Conservation (phyloP, 2,329 filamentous ascomycete species). For the Colletotrichum somersetense region DNA sequence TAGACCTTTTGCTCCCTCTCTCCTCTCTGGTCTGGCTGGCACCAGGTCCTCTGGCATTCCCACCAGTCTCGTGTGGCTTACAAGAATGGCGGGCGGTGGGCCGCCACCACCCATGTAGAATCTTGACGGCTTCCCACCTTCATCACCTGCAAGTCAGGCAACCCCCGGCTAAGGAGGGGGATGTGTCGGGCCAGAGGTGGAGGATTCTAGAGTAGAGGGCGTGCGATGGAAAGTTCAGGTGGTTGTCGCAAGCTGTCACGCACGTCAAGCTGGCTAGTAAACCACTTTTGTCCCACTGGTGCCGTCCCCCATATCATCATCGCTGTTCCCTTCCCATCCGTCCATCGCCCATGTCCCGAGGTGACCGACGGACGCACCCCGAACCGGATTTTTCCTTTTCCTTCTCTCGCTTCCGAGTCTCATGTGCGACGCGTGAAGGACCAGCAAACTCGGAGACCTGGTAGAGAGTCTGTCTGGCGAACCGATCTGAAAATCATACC, state of each 20-base stretch:
- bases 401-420: slow-evolving; percentile 20
- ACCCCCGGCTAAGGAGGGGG: slow-evolving; percentile 37
- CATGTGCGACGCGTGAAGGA: slow-evolving; percentile 40
- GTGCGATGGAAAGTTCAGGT: slow-evolving; percentile 42
- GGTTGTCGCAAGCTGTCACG: slow-evolving; percentile 34
- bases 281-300: slow-evolving; percentile 26
- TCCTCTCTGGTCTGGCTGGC: background rate
- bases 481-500: slow-evolving; percentile 30
- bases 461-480: slow-evolving; percentile 20
- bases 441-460: slow-evolving; percentile 19
- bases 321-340: slow-evolving; percentile 19
- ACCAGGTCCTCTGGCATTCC: slow-evolving; percentile 16
- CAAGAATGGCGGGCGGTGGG: slow-evolving; percentile 37
- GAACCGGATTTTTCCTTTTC: slow-evolving; percentile 7
- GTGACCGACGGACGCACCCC: background rate
- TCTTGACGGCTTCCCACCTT: slow-evolving; percentile 42
- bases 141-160: slow-evolving; percentile 43
- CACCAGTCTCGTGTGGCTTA: slow-evolving; percentile 41
- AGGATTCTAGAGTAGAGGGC: slow-evolving; percentile 38
- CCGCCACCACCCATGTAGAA: slow-evolving; percentile 39
- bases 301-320: slow-evolving; percentile 32
- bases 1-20: background rate
- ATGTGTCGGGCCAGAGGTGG: slow-evolving; percentile 30
- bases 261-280: slow-evolving; percentile 34
- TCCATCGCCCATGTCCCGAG: slow-evolving; percentile 8